Evolutionary conservation across 2,329 filamentous ascomycete species (phyloP).

Genomic region (Emergomyces africanus): DNA sequence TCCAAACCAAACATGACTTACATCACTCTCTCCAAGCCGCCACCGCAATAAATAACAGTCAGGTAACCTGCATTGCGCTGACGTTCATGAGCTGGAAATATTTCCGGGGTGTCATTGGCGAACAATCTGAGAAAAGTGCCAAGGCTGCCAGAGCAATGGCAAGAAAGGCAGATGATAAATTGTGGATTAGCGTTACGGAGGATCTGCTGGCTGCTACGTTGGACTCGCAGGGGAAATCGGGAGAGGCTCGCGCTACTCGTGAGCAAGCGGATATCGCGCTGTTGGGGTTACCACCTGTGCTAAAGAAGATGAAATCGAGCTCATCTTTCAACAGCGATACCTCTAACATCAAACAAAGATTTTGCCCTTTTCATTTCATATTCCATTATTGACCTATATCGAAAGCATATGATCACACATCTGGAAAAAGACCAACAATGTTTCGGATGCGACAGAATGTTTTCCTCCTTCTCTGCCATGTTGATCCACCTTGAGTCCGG

Average conservation of each 20-base stretch:
- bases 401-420: slow-evolving; percentile 14
- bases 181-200: slow-evolving; percentile 72
- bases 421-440: slow-evolving; percentile 9
- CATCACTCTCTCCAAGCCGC: slow-evolving; percentile 58
- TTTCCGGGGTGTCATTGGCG: slow-evolving; percentile 70
- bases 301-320: slow-evolving; percentile 18
- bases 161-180: slow-evolving; percentile 53
- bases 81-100: slow-evolving; percentile 75
- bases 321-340: not conserved
- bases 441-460: slow-evolving; percentile 12
- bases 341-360: too few species aligned
- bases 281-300: slow-evolving; percentile 23
- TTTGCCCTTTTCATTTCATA: too few species aligned
- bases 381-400: not conserved
- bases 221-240: slow-evolving; percentile 55
- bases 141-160: slow-evolving; percentile 56
- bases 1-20: slow-evolving; percentile 67
- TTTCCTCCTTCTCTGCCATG: slow-evolving; percentile 15
- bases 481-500: slow-evolving; percentile 17
- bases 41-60: slow-evolving; percentile 57
- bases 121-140: slow-evolving; percentile 65
- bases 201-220: slow-evolving; percentile 65
- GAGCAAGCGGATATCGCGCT: slow-evolving; percentile 34
- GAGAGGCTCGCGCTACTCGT: slow-evolving; percentile 36
- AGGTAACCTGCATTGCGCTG: slow-evolving; percentile 70